Evolutionary conservation across 495 filamentous ascomycete species (phyloP).

Genomic region (Amniculicola lignicola): DNA sequence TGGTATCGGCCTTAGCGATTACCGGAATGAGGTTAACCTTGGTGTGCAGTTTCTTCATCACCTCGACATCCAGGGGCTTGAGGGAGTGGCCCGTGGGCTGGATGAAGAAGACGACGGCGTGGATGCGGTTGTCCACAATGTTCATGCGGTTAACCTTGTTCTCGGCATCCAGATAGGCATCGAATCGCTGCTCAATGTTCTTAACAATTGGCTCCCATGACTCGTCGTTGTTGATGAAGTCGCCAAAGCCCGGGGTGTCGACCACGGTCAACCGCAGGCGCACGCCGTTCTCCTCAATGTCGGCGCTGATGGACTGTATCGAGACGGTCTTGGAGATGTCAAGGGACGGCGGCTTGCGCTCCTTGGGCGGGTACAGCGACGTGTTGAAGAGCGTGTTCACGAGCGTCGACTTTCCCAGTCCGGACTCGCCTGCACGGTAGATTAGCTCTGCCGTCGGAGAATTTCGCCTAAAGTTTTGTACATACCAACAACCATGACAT

Average conservation of each 20-base stretch:
- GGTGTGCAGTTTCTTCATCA: slow-evolving; percentile 98
- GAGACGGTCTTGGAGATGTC: slow-evolving; percentile 99
- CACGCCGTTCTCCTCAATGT: slow-evolving; percentile 98
- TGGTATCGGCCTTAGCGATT: slow-evolving; percentile 95
- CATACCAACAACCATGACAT: slow-evolving; percentile 99
- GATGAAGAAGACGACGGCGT: slow-evolving; percentile 99
- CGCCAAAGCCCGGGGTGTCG: slow-evolving; percentile 95
- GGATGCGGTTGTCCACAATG: slow-evolving; percentile 97
- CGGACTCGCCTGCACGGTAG: slow-evolving; percentile 83
- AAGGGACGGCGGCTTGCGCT: slow-evolving; percentile 91
- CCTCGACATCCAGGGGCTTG: slow-evolving; percentile 98
- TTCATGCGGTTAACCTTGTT: slow-evolving; percentile 99
- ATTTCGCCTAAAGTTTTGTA: slow-evolving; percentile 20
- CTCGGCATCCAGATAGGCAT: slow-evolving; percentile 96
- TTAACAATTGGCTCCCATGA: slow-evolving; percentile 98
- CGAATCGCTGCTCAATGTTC: slow-evolving; percentile 98
- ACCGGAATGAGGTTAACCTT: slow-evolving; percentile 99
- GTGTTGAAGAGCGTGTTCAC: slow-evolving; percentile 99
- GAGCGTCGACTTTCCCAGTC: slow-evolving; percentile 96
- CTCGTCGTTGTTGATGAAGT: slow-evolving; percentile 99
- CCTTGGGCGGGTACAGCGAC: slow-evolving; percentile 96
- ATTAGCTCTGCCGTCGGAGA: not conserved
- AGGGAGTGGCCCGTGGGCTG: slow-evolving; percentile 98
- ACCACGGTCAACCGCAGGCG: slow-evolving; percentile 95
- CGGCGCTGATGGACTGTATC: slow-evolving; percentile 96